Base-by-base conservation (phyloP, 1,139 yeast species). In the Pichia norvegensis region DNA sequence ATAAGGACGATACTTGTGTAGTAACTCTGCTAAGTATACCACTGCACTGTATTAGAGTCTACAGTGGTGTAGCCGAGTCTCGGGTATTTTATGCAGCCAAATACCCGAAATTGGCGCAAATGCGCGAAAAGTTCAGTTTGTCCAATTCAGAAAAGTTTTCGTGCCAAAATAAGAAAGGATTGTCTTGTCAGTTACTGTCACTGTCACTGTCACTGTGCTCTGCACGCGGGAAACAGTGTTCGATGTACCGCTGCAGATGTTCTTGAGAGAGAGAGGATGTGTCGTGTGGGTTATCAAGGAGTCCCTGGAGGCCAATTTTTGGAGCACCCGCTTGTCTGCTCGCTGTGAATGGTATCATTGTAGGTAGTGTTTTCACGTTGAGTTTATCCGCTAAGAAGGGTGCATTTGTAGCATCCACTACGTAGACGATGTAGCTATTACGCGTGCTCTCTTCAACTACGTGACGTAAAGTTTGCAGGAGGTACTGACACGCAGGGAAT, bases 381-480 rank as follows among this genome's bases (percentile, higher is more conserved):
- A 86, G 69, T 56, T 77, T 79, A 2, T 77, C 65, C 4, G 79
- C 86, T 43, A 86, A 65, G 58, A 86, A 86, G 2, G 95, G 88
- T 1, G 90, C 84, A 25, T 73, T 66, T 38, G 70, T 74, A 0
- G 85, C 95, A 17, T 45, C 21, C 1, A 47, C 19, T 13, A 45
- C 17, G 16, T 19, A 44, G 4, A 43, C 36, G 3, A 27, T 29
- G 22, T 40, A 47, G 4, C 7, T 17, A n/a, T n/a, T n/a, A 2
- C 48, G 46, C 9, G 23, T 25, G 14, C 48, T 36, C 3, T 23
- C 13, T 27, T 31, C 25, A 4, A 47, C 14, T 3, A 33, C 36
- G 6, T 16, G 13, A 4, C 31, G 41, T 2, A 83, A 61, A 45
- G 70, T 69, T 4, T 67, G 63, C 52, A 80, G 76, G 82, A 85